These are phyloP conservation scores for Globisporangium cederbergense DNA, from an alignment of 352 stramenopile genomes.

Conservation along the genomic window DNA sequence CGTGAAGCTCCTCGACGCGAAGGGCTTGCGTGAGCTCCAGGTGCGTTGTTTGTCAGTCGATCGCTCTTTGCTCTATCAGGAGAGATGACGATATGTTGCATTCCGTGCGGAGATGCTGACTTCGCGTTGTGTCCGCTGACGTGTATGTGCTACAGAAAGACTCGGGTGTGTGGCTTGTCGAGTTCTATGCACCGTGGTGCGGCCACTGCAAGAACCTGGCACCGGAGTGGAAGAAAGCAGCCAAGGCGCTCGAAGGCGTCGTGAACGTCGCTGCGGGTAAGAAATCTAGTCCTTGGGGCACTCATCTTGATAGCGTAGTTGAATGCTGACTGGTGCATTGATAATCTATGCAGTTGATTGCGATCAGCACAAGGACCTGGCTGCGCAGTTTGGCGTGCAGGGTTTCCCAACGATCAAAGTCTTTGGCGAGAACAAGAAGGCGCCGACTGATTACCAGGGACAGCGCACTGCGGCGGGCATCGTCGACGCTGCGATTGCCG, in stretches of 20 bases:
- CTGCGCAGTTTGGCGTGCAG: constrained; percentile 84
- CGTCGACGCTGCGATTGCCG: constrained; percentile 74
- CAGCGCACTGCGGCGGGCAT: constrained; percentile 82
- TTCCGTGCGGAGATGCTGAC: neutral
- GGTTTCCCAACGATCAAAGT: constrained; percentile 95
- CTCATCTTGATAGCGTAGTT: neutral
- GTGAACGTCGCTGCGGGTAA: constrained; percentile 85
- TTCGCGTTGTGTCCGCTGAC: neutral
- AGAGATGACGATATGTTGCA: neutral
- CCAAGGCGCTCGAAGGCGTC: constrained; percentile 83
- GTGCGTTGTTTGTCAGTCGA: constrained; percentile 15
- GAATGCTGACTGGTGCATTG: neutral
- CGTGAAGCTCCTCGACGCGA: constrained; percentile 69
- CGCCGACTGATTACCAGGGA: constrained; percentile 74
- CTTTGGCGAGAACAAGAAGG: constrained; percentile 83
- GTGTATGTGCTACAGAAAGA: constrained; percentile 36
- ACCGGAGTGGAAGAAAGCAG: constrained; percentile 91
- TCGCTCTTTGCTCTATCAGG: neutral
- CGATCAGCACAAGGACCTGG: constrained; percentile 78
- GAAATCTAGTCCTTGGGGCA: neutral
- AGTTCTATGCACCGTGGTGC: constrained; percentile 95
- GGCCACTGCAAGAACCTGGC: constrained; percentile 93
- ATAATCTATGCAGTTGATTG: constrained; percentile 49
- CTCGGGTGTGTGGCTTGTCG: constrained; percentile 89
- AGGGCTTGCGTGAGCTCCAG: constrained; percentile 69